Evolutionary conservation across 352 stramenopile species (phyloP), one percentile per base, ranked within the genome.

Genomic region (Phytophthora agathidicida): DNA sequence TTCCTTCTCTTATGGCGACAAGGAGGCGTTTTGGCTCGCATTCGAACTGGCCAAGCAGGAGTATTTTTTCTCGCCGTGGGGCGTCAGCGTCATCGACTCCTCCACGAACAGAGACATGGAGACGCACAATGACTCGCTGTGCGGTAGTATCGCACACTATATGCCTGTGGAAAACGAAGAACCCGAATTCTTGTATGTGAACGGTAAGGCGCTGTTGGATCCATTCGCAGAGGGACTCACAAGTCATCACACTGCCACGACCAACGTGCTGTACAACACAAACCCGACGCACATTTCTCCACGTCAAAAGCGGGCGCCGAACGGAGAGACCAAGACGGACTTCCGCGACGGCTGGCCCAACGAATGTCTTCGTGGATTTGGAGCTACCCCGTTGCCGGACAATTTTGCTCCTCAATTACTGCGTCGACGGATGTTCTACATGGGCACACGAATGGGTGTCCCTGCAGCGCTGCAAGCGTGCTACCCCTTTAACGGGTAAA

Each of bases 1-100:
- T 38, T 53, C 49, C 5, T 81, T 86, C 51, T 83, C 73, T 2
- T 77, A 65, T 19, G 73, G 73, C 11, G 73, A 86, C 53, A 83
- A 86, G 36, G 75, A 86, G 39, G 38, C 51, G 0, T 86, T 83
- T 31, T 86, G 75, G 75, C 55, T 83, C 5, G 54, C 73, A 7
- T 86, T 75, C n/a, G 75, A 86, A 24, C 42, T 86, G 19, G 73
- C 75, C 7, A 75, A 83, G 16, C 42, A 61, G 27, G 35, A 66
- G 0, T 86, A 86, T 27, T 83, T 68, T 41, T 86, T 86, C 53
- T 86, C 75, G 8, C 73, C 73, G 0, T 86, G 71, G 67, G 73
- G 73, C 2, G 59, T 71, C 6, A 71, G 61, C 20, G 71, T 74
- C 3, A 23, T 80, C 8, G 56, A 72, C 17, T 80, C 71, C n/a